Base-by-base conservation (phyloP, 73 alveolate species). In the Paramecium tetraurelia region DNA sequence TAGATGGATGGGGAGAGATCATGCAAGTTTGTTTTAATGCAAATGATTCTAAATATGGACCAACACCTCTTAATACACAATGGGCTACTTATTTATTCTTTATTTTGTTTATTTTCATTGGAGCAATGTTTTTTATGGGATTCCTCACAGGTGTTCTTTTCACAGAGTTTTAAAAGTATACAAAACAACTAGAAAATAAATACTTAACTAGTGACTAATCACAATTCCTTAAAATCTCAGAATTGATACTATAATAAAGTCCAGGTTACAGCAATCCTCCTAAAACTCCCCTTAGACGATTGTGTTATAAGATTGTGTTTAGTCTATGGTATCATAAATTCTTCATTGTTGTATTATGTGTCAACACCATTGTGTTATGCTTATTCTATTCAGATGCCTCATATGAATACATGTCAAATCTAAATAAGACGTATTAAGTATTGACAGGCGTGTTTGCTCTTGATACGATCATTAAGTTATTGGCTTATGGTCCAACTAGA, bases 91-190 rank as follows among this genome's bases (percentile, higher is more conserved):
- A 80, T 80, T 33, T 80, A 24, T 80, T 80, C 57, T 80, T 44
- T 48, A 80, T 80, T n/a, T 80, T 80, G 20, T 80, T 80, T 44
- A 80, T 80, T 3, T 80, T 80, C 29, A 80, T 80, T 80, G 90
- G 90, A 20, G 90, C 90, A 5, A 44, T 80, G 70, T 80, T 80
- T 43, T 80, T 80, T 21, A 80, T 80, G 90, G 90, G 90, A 48
- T 80, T 80, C 31, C 29, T 80, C 1, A 41, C 70, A 11, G 90
- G 90, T 6, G 75, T 80, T 18, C 46, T 80, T 1, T 80, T 80
- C 48, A 48, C 90, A n/a, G 90, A 80, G 9, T 80, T 80, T 36
- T 44, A 41, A 80, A 80, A 80, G 33, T 80, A 44, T 43, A 80
- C 90, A 21, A 80, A 80, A 80, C 3, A 80, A 46, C 9, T 80